Conservation (phyloP, 345 rosid species). For the Citrus cavaleriei region DNA sequence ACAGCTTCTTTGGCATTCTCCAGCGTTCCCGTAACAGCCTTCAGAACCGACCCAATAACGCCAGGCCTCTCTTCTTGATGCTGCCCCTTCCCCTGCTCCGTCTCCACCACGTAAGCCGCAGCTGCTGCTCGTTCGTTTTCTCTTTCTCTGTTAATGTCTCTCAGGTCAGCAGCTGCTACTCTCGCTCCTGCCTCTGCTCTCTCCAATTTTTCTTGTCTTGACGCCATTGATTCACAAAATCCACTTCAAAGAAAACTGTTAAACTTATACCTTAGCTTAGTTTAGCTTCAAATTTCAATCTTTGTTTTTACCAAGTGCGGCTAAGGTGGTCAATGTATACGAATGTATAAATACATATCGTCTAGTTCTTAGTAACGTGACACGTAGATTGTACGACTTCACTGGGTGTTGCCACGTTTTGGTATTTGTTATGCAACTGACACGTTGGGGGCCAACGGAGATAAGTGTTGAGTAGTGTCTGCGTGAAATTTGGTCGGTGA, state of each 20-base stretch:
- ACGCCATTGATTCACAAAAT: slow-evolving; percentile 35
- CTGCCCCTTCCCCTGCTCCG: slow-evolving; percentile 3
- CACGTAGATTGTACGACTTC: background rate
- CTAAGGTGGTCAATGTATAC: background rate
- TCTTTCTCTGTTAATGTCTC: slow-evolving; percentile 34
- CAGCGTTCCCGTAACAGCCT: slow-evolving; percentile 48
- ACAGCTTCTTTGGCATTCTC: slow-evolving; percentile 61
- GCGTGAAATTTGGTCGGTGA: background rate
- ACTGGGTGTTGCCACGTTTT: background rate
- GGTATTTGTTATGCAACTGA: background rate
- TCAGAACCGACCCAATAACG: slow-evolving; percentile 52
- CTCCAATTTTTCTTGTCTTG: slow-evolving; percentile 43
- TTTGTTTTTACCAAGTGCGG: background rate
- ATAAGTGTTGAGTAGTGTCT: too few relatives aligned
- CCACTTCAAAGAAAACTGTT: background rate
- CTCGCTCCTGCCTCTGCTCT: slow-evolving; percentile 55
- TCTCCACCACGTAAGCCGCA: background rate
- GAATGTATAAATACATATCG: background rate
- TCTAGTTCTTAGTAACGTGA: background rate
- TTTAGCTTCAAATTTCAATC: too few relatives aligned
- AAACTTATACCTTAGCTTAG: background rate
- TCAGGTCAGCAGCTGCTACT: slow-evolving; percentile 38
- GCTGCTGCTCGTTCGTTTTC: slow-evolving; percentile 7
- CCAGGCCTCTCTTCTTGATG: slow-evolving; percentile 48
- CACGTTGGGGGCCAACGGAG: background rate